A percentile compares a stretch with the other conserved stretches of the same genome.
These are phyloP conservation scores for Colletotrichum falcatum DNA, from an alignment of 2,329 filamentous ascomycete genomes.

Conservation along the genomic window DNA sequence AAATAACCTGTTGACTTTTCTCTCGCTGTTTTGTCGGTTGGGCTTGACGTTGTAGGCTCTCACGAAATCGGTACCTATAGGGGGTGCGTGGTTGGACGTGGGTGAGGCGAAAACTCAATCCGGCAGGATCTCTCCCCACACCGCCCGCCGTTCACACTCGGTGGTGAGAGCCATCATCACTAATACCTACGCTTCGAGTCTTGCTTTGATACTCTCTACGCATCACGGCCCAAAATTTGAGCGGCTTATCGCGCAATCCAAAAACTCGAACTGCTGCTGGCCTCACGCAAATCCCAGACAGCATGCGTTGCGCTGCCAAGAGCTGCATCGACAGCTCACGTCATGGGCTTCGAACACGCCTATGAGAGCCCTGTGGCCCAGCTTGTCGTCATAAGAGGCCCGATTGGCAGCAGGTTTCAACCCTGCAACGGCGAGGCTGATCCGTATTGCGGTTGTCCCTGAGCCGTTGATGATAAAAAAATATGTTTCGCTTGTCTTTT, in stretches of 20 bases:
- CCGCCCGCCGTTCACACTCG: constrained; percentile 27
- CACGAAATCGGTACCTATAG: background rate
- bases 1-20: background rate
- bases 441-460: background rate
- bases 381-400: constrained; percentile 12
- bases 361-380: background rate
- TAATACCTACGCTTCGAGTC: background rate
- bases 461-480: too few species aligned
- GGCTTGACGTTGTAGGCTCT: background rate
- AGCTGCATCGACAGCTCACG: background rate
- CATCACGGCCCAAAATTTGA: background rate
- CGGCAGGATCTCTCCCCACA: constrained; percentile 36
- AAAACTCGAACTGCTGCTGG: too few species aligned
- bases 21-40: background rate
- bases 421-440: background rate
- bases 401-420: constrained; percentile 11
- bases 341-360: background rate
- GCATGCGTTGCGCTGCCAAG: background rate
- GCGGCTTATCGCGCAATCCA: background rate
- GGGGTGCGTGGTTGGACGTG: constrained; percentile 16
- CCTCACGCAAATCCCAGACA: background rate
- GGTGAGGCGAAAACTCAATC: constrained; percentile 40
- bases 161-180: background rate
- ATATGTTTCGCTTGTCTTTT: background rate
- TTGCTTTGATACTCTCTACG: background rate